These are phyloP conservation scores for Jacaranda copaia DNA, from an alignment of 257 asterid species.

Conservation along the genomic window DNA sequence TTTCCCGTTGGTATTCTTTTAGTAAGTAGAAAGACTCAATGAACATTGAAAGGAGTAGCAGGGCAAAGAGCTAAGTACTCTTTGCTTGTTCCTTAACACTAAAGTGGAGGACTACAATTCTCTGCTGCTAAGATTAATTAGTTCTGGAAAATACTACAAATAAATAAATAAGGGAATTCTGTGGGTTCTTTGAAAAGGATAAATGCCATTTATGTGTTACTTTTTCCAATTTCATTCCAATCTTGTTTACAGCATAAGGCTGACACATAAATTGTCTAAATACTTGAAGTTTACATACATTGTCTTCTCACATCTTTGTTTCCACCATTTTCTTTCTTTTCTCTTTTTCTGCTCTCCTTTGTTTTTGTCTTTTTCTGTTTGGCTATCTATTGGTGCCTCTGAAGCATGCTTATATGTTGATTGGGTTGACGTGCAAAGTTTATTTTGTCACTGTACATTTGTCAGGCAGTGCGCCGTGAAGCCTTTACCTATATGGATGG, in stretches of 20 bases:
- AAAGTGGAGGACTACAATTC: background rate
- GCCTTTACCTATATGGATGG: conserved; percentile 86
- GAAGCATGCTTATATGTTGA: conserved; percentile 27
- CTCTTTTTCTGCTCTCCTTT: background rate
- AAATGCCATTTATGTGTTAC: conserved; percentile 11
- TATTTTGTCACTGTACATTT: conserved; percentile 37
- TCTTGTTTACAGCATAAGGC: conserved; percentile 21
- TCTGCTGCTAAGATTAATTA: conserved; percentile 4
- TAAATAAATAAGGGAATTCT: background rate
- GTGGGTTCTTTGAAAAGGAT: conserved; percentile 21
- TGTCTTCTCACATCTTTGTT: background rate
- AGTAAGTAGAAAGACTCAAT: background rate
- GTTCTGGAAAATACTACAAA: background rate
- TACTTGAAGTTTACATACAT: background rate
- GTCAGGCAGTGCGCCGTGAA: conserved; percentile 82
- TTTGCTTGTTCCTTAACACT: background rate
- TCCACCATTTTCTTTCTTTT: background rate
- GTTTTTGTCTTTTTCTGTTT: background rate
- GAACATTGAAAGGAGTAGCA: background rate
- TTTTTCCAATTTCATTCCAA: background rate
- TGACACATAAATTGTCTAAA: conserved; percentile 2
- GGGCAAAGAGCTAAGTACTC: background rate
- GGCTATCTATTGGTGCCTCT: conserved; percentile 19
- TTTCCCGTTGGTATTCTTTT: background rate
- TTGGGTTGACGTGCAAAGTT: conserved; percentile 29